Evolutionary conservation across 139 green algal genomes (phyloP).

Genomic region (Volvox reticuliferus): DNA sequence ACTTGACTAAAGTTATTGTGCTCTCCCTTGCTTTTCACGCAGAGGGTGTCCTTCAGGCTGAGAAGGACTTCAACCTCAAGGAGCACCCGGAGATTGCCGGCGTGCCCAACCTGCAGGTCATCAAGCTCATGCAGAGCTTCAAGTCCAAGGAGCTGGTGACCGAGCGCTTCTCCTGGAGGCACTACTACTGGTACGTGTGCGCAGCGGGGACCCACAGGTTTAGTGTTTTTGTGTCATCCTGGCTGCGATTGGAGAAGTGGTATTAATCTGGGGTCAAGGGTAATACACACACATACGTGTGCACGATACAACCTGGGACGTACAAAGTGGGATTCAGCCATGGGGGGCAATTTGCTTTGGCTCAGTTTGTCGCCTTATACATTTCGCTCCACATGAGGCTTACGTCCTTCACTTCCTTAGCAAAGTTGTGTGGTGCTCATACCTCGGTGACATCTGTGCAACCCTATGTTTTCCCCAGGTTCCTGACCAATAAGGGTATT

Average conservation of each 20-base stretch:
- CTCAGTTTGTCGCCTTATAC: neutral
- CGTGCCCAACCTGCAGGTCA: conserved; percentile 97
- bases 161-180: conserved; percentile 97
- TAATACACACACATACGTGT: too few relatives aligned
- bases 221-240: too few relatives aligned
- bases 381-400: neutral
- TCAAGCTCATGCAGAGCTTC: conserved; percentile 99
- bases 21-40: conserved; percentile 5
- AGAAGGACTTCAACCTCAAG: conserved; percentile 99
- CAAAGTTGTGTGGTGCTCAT: neutral
- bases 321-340: neutral
- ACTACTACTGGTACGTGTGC: conserved; percentile 97
- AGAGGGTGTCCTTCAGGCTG: conserved; percentile 98
- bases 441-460: neutral
- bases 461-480: conserved; percentile 66
- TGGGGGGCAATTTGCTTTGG: neutral
- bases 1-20: too few relatives aligned
- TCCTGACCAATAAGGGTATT: conserved; percentile 98
- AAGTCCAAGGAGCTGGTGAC: conserved; percentile 96
- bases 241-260: too few relatives aligned
- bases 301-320: too few relatives aligned
- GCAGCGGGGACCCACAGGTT: too few relatives aligned
- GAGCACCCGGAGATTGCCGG: conserved; percentile 94
- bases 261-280: too few relatives aligned
- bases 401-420: too few relatives aligned